These are phyloP conservation scores for Lipomyces lipofer DNA, from an alignment of 805 yeast species.

Conservation along the genomic window DNA sequence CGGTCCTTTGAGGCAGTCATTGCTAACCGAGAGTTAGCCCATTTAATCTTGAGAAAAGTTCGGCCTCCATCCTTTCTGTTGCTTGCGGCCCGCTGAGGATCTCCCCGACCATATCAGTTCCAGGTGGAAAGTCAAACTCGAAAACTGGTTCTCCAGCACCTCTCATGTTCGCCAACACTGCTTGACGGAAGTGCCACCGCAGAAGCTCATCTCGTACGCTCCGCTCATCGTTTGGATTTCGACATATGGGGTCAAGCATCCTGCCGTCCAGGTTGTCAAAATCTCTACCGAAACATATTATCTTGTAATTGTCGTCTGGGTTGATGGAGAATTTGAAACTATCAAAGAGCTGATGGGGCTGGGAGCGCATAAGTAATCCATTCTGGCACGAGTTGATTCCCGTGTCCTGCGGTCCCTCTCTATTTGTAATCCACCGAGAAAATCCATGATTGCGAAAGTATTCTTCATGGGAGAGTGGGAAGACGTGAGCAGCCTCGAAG, in stretches of 20 bases:
- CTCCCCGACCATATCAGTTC: not conserved
- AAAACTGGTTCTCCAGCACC: not conserved
- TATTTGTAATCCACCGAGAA: constrained; percentile 1
- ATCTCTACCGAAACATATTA: not conserved
- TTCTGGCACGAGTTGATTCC: not conserved
- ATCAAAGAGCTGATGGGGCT: not conserved
- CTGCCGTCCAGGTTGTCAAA: constrained; percentile 58
- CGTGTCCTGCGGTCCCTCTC: not conserved
- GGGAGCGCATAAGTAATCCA: not conserved
- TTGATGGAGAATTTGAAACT: not conserved
- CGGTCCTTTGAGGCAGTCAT: no score
- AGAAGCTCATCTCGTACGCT: constrained; percentile 42
- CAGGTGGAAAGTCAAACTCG: not conserved
- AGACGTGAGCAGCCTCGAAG: not conserved
- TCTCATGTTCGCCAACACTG: not conserved
- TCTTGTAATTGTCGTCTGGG: constrained; percentile 36
- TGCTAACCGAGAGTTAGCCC: no score
- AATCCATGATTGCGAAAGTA: no score
- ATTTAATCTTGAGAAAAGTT: not conserved
- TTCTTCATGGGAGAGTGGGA: not conserved
- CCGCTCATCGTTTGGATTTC: constrained; percentile 53
- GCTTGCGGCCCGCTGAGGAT: not conserved
- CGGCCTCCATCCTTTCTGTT: not conserved
- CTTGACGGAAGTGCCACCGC: constrained; percentile 1
- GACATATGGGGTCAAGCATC: no score